Evolutionary conservation across 129 eudicot species (phyloP).

Genomic region (Arctium lappa): DNA sequence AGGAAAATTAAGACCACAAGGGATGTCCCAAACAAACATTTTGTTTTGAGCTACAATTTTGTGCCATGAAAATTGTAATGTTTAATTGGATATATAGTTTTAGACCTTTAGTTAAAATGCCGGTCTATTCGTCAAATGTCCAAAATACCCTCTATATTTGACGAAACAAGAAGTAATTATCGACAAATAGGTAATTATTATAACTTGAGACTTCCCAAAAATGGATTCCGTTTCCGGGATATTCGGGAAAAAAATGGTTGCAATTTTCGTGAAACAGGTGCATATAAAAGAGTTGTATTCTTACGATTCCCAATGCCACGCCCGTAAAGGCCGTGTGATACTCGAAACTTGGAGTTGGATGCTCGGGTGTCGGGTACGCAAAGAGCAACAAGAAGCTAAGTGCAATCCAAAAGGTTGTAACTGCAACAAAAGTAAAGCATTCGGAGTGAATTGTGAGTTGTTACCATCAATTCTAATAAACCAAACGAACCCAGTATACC

Average conservation of each 20-base stretch:
- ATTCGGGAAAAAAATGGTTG: not conserved
- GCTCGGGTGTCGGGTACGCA: slow-evolving; percentile 93
- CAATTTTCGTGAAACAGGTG: not conserved
- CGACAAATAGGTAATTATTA: not conserved
- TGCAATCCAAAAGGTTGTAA: slow-evolving; percentile 84
- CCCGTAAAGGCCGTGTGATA: slow-evolving; percentile 88
- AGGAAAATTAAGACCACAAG: not conserved
- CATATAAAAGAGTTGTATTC: slow-evolving; percentile 18
- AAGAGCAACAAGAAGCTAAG: slow-evolving; percentile 84
- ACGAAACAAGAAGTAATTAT: not conserved
- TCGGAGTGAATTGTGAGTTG: not conserved
- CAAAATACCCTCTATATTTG: not conserved
- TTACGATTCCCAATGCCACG: slow-evolving; percentile 96
- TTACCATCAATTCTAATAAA: not conserved
- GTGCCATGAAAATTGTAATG: not conserved
- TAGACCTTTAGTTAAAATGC: not conserved
- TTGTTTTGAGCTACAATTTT: not conserved
- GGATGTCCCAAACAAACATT: not conserved
- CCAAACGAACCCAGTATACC: not conserved
- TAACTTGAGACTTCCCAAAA: not conserved
- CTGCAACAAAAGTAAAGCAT: slow-evolving; percentile 40
- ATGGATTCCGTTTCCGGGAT: not conserved
- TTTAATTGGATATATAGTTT: not conserved
- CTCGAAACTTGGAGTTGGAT: slow-evolving; percentile 96
- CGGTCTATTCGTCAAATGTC: not conserved